Base-by-base conservation (phyloP, 2,329 filamentous ascomycete species). In the Nakataea oryzae region DNA sequence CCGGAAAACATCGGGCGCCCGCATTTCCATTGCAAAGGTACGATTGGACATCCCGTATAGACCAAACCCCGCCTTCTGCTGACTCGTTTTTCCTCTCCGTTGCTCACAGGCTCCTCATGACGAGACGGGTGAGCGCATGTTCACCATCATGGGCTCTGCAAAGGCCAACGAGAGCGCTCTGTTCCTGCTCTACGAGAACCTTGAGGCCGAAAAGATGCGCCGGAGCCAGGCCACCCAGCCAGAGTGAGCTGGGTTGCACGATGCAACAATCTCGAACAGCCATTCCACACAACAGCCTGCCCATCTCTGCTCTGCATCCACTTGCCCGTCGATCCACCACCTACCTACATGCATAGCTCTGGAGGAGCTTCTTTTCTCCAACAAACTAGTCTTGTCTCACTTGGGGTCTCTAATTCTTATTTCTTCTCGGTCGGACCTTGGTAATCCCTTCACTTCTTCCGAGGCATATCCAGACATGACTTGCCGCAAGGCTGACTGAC, bases 181-280 rank as follows among this genome's bases (percentile, higher is more conserved):
- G 30, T 97, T 96, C 76, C 86, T 99, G 61, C 82, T 99, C 66
- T 99, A 99, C 74, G 95, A 99, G 82, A 99, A 99, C 77, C 86
- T 99, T 60, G 95, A 99, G 79, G 93, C 93, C 21, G 95, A 99
- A 81, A 99, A 99, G 85, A 96, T 96, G 87, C 91, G 95, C 70
- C 91, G 95, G 74, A 96, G 91, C 81, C 89, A 96, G 78, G 84
- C 86, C 62, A 80, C 56, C 12, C 41, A 56, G 17, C 59, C 34
- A 55, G 59, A 60, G 50, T 64, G 62, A 54, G 54, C 57, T 56
- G 50, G 59, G 11, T 32, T 28, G 27, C 59, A 11, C 14, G 14
- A 3, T 54, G 58, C 5, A 11, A 29, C 27, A 5, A 7, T 12
- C 26, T 56, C 54, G 14, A 13, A 27, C 12, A 27, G 54, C 54